Evolutionary conservation across 495 filamentous ascomycete species (phyloP).

Genomic region (Cudoniella acicularis): DNA sequence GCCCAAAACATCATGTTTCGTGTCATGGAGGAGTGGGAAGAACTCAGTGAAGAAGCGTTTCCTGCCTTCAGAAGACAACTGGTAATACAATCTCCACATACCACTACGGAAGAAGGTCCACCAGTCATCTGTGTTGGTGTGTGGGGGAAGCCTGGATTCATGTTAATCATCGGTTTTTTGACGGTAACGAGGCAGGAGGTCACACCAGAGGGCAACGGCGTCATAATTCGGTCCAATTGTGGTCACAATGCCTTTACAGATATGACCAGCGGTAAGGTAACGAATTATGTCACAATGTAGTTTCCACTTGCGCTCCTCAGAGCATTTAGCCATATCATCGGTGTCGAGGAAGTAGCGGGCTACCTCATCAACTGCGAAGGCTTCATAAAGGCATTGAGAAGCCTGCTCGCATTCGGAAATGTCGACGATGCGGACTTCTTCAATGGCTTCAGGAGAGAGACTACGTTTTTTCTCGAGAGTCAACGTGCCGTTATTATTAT

Average conservation of each 20-base stretch:
- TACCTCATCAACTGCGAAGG: slow-evolving; percentile 71
- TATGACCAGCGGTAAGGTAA: slow-evolving; percentile 68
- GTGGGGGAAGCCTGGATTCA: slow-evolving; percentile 70
- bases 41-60: slow-evolving; percentile 74
- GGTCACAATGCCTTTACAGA: slow-evolving; percentile 65
- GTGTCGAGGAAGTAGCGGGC: slow-evolving; percentile 67
- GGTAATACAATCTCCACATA: slow-evolving; percentile 68
- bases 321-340: slow-evolving; percentile 55
- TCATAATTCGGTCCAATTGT: slow-evolving; percentile 71
- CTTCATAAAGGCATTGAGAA: slow-evolving; percentile 63
- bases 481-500: slow-evolving; percentile 19
- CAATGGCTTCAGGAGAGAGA: slow-evolving; percentile 42
- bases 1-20: slow-evolving; percentile 63
- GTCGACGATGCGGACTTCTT: slow-evolving; percentile 54
- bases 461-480: slow-evolving; percentile 43
- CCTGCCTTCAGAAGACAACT: slow-evolving; percentile 64
- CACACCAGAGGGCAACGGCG: slow-evolving; percentile 74
- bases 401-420: slow-evolving; percentile 64
- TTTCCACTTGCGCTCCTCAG: slow-evolving; percentile 63
- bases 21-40: slow-evolving; percentile 68
- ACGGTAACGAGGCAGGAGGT: slow-evolving; percentile 9
- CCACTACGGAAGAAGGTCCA: slow-evolving; percentile 66
- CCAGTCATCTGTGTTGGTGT: slow-evolving; percentile 66
- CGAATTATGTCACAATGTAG: slow-evolving; percentile 71
- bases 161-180: not conserved